Evolutionary conservation across 345 rosid genomes (phyloP), one percentile per base, ranked within the genome.

Genomic region (Eucalyptus cloeziana): DNA sequence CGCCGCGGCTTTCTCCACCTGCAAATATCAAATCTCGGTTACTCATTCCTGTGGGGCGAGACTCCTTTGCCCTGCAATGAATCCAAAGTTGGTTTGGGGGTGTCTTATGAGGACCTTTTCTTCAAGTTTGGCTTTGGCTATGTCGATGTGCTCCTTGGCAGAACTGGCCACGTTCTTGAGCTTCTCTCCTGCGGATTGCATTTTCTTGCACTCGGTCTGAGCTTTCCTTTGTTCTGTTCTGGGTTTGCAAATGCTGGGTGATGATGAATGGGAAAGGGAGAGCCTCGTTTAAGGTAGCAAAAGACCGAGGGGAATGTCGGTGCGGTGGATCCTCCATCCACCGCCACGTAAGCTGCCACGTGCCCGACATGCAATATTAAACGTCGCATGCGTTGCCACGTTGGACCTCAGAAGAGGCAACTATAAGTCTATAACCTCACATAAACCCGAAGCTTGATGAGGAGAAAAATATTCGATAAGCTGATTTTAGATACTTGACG

Each of bases 171-270:
- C 86, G 92, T 95, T 93, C 87, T 94, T 95, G 49, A 95, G 89
- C 91, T 95, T 96, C 90, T 94, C 92, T 90, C 91, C 93, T 22
- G 96, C 95, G 16, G 95, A 81, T 62, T 92, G 94, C 99, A 96
- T 96, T 89, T 90, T 87, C 81, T 14, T 85, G 15, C 30, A 10
- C 56, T 69, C 14, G 51, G 33, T 45, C 64, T 58, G 25, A 24
- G 19, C 50, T n/a, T 58, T 40, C 87, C 86, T 87, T 89, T 8
- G n/a, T 25, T 85, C 54, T 22, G 52, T 49, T 31, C 27, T 24
- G 40, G 30, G 43, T n/a, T n/a, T 16, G 37, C 13, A 22, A 22
- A 69, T 17, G 30, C 83, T 24, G 54, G 1, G 30, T 49, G n/a
- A 19, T 37, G 11, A 37, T 37, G 25, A 76, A 21, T 87, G 54